phyloP scores from a whole-genome alignment of 129 eudicot species.

The Escallonia rubra region DNA sequence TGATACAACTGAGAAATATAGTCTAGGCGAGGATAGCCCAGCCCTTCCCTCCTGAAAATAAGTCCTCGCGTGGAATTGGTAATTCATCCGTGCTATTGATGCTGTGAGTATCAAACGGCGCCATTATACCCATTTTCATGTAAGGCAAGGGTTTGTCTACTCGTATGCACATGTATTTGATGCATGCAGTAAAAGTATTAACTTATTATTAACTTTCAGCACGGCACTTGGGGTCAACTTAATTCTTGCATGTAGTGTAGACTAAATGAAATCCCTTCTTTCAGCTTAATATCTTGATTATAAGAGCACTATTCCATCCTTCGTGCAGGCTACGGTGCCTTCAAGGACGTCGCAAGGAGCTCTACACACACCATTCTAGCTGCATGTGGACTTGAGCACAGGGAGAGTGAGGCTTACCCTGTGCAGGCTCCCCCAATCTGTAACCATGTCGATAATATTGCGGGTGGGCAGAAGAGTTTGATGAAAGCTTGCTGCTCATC shows the following conservation, averaged over 20 bases:
- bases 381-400: constrained; percentile 7
- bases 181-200: neutral
- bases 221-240: neutral
- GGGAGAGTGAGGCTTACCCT: constrained; percentile 7
- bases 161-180: neutral
- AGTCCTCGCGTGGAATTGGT: no score
- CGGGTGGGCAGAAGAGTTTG: neutral
- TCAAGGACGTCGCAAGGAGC: constrained; percentile 55
- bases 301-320: neutral
- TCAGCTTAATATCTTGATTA: neutral
- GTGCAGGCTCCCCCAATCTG: constrained; percentile 5
- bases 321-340: constrained; percentile 53
- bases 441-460: neutral
- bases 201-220: neutral
- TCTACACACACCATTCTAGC: constrained; percentile 58
- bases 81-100: no score
- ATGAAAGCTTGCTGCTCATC: constrained; percentile 3
- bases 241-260: neutral
- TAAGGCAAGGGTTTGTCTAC: neutral
- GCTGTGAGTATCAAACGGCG: no score
- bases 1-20: no score
- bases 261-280: no score
- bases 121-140: no score
- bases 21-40: no score
- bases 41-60: no score